Evolutionary conservation across 106 monocot genomes (phyloP).

Genomic region (Allium sativum): DNA sequence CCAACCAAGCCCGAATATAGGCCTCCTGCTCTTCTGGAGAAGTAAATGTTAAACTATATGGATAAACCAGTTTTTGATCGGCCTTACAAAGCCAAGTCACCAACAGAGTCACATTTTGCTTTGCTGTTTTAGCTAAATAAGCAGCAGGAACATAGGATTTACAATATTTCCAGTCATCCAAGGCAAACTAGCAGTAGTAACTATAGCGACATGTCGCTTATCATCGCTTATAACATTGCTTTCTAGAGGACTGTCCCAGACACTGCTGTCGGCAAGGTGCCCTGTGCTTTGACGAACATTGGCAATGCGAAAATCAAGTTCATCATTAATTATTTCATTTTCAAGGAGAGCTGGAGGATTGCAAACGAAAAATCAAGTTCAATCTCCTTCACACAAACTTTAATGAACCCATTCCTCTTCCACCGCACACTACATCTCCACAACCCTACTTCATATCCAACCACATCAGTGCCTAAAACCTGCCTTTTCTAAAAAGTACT

Average conservation of each 20-base stretch:
- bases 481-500: too few species aligned
- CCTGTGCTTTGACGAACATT: constrained; percentile 77
- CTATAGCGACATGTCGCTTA: constrained; percentile 80
- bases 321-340: constrained; percentile 42
- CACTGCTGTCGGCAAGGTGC: constrained; percentile 51
- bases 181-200: constrained; percentile 95
- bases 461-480: too few species aligned
- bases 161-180: constrained; percentile 99
- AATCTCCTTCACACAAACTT: too few species aligned
- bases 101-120: constrained; percentile 87
- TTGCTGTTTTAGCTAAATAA: constrained; percentile 62
- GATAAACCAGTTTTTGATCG: constrained; percentile 95
- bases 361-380: too few species aligned
- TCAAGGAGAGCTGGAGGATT: constrained; percentile 28
- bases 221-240: constrained; percentile 16
- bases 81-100: constrained; percentile 93
- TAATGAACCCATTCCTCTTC: too few species aligned
- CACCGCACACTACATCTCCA: too few species aligned
- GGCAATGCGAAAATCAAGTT: constrained; percentile 79
- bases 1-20: constrained; percentile 88
- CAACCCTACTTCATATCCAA: too few species aligned
- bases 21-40: constrained; percentile 87
- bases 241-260: constrained; percentile 30
- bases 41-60: constrained; percentile 50
- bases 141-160: constrained; percentile 92